phyloP scores from a whole-genome alignment of 2,329 filamentous ascomycete genomes.

The Myriosclerotinia curreyana region DNA sequence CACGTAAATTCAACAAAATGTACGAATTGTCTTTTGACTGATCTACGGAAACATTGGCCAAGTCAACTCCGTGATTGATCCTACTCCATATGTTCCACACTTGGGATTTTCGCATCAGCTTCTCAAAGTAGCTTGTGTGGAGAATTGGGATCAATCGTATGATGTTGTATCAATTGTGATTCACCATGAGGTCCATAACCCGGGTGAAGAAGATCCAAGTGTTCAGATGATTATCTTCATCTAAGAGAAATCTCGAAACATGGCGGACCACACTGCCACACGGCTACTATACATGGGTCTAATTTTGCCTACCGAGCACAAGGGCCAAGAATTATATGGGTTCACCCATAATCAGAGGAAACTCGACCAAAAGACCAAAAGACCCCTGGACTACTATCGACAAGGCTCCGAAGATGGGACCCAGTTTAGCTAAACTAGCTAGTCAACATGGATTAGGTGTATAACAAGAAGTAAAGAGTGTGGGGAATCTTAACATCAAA shows the following conservation, averaged over 20 bases:
- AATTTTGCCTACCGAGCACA: slow-evolving; percentile 22
- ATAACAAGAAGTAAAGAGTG: slow-evolving; percentile 28
- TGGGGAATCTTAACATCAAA: slow-evolving; percentile 40
- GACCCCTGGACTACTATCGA: slow-evolving; percentile 36
- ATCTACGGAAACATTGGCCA: slow-evolving; percentile 6
- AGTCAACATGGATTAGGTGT: slow-evolving; percentile 34
- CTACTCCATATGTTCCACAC: slow-evolving; percentile 16
- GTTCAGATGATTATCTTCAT: slow-evolving; percentile 36
- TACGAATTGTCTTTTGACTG: slow-evolving; percentile 1
- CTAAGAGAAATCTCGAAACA: slow-evolving; percentile 33
- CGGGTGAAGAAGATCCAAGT: slow-evolving; percentile 35
- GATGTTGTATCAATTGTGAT: slow-evolving; percentile 33
- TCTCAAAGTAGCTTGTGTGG: slow-evolving; percentile 20
- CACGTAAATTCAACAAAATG: slow-evolving; percentile 10
- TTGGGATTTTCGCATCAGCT: slow-evolving; percentile 16
- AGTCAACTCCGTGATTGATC: slow-evolving; percentile 15
- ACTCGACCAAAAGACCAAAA: slow-evolving; percentile 20
- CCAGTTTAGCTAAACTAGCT: slow-evolving; percentile 20
- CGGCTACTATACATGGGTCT: slow-evolving; percentile 30
- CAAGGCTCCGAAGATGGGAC: slow-evolving; percentile 36
- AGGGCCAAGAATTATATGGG: slow-evolving; percentile 26
- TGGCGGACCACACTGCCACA: slow-evolving; percentile 28
- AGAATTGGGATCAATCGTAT: slow-evolving; percentile 21
- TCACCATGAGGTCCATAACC: slow-evolving; percentile 32
- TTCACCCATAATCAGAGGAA: slow-evolving; percentile 34